A percentile compares a stretch with the other conserved stretches of the same genome.
phyloP scores from a whole-genome alignment of 176 grass and related monocot genomes.

The Lolium perenne region DNA sequence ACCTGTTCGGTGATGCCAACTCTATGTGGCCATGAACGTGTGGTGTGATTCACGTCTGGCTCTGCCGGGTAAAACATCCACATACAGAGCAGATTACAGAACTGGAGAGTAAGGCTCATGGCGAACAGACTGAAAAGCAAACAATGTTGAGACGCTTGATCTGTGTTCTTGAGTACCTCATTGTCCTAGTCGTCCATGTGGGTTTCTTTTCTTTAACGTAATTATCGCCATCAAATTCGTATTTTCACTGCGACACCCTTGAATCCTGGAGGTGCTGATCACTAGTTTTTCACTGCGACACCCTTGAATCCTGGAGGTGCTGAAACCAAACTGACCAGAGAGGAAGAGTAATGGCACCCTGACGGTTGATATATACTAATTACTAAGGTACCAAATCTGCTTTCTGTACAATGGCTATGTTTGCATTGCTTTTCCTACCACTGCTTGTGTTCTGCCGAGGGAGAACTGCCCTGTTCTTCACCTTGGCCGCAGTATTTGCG shows the following conservation, averaged over 20 bases:
- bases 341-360: neutral
- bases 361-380: neutral
- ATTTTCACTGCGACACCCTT: neutral
- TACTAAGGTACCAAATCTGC: neutral
- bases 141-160: neutral
- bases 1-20: neutral
- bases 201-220: neutral
- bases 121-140: neutral
- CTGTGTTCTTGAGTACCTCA: slow-evolving; percentile 1
- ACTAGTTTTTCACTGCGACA: neutral
- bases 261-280: neutral
- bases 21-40: too few species aligned
- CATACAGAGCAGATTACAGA: too few species aligned
- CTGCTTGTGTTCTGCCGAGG: neutral
- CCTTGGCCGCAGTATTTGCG: neutral
- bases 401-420: neutral
- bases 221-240: neutral
- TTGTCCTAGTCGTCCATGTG: neutral
- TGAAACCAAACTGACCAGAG: neutral
- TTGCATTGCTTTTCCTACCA: neutral
- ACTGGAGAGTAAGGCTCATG: neutral
- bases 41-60: too few species aligned
- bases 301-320: too few species aligned
- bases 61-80: too few species aligned
- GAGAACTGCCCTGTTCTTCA: neutral